Base-by-base conservation (phyloP, 345 rosid species). In the Iberis pinnata region DNA sequence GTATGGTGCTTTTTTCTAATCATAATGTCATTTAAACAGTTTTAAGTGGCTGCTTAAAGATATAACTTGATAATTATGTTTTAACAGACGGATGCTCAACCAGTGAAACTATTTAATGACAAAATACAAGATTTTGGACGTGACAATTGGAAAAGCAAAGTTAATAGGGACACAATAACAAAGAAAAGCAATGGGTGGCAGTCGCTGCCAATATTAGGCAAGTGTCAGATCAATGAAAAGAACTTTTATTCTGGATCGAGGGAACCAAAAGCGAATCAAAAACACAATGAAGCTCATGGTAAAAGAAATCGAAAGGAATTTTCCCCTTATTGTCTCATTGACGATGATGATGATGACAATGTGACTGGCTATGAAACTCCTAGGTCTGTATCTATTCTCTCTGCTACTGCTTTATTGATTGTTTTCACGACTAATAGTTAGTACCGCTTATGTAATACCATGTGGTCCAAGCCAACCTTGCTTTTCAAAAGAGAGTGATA, bases 61-160 rank as follows among this genome's bases (percentile, higher is more conserved):
- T 24, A 14, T 13, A 27, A 55, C 42, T 42, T 53, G 58, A 43
- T 54, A 7, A 58, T 42, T 36, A 19, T 65, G 54, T 45, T 61
- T 63, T 59, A 42, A 67, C 88, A 81, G 93, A 22, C 60, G 67
- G 69, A 53, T 67, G 48, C 65, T 54, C 65, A 63, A 65, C 29
- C 59, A 25, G 52, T 33, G 53, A 65, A 55, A 27, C 64, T 51
- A 22, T 56, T 36, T 68, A 58, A 53, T 36, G 68, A 73, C 55
- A 76, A 69, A 35, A 2, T 63, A 33, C 47, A 59, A 14, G 61
- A 37, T 40, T 32, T 55, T 61, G 65, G 50, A 26, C 50, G 73
- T 52, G 73, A 49, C n/a, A 56, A 25, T 10, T 64, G 26, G 58
- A 70, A 55, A 46, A 50, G 33, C 43, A 76, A 56, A 66, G 40